Conservation (phyloP, 306 rosid species). For the Quercus engelmannii region DNA sequence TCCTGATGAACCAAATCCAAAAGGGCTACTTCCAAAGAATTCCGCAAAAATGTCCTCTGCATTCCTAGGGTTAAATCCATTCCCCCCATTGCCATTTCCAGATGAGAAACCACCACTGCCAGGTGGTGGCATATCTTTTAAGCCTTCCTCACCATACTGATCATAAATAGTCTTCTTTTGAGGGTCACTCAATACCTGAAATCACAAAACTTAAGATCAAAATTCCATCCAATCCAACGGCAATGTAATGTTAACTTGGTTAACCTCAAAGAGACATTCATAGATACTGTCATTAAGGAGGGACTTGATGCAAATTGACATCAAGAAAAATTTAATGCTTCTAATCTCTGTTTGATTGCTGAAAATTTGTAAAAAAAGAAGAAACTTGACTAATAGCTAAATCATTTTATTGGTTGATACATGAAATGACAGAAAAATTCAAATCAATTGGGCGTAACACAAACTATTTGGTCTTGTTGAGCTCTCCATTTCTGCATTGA, state of each 20-base stretch:
- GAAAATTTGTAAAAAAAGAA: neutral
- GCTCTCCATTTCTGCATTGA: neutral
- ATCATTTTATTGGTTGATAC: neutral
- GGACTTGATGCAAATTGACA: neutral
- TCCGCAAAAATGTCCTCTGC: slow-evolving; percentile 98
- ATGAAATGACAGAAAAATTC: neutral
- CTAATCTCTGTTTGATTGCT: neutral
- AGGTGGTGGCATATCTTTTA: slow-evolving; percentile 78
- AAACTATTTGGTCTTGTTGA: neutral
- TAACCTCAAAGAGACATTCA: neutral
- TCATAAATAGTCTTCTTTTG: slow-evolving; percentile 71
- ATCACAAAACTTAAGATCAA: slow-evolving; percentile 10
- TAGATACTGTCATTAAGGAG: neutral
- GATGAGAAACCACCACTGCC: slow-evolving; percentile 44
- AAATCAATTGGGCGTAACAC: neutral
- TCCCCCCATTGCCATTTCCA: slow-evolving; percentile 39
- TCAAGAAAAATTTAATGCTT: neutral
- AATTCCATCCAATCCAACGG: neutral
- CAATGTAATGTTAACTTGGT: slow-evolving; percentile 1
- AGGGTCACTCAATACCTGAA: slow-evolving; percentile 88
- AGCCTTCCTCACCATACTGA: slow-evolving; percentile 89
- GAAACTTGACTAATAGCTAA: neutral
- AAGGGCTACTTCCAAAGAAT: slow-evolving; percentile 93
- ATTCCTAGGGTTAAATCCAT: slow-evolving; percentile 76
- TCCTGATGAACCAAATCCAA: slow-evolving; percentile 76